These are phyloP conservation scores for Ceratobasidium sp. DNA, from an alignment of 1,284 basidiomycete species.

Conservation along the genomic window DNA sequence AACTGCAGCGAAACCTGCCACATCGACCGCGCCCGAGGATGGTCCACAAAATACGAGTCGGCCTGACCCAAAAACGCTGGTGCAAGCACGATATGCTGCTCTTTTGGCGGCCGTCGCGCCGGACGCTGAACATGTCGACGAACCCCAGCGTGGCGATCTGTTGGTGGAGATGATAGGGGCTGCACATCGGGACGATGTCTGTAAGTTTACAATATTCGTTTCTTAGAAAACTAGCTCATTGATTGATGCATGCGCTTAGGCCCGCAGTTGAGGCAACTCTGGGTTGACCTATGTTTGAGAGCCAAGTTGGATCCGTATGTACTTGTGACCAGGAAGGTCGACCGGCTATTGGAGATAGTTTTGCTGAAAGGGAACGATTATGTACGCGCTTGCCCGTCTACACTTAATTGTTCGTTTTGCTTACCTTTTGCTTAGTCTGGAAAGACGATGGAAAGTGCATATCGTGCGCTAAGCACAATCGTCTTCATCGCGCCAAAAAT, in stretches of 20 bases:
- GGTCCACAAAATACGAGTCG: conserved; percentile 30
- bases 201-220: conserved; percentile 54
- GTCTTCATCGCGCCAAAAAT: conserved; percentile 78
- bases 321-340: conserved; percentile 63
- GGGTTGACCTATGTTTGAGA: conserved; percentile 85
- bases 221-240: background rate
- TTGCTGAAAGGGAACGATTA: conserved; percentile 51
- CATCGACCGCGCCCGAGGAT: conserved; percentile 39
- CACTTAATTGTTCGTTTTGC: background rate
- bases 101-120: conserved; percentile 33
- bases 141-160: conserved; percentile 55
- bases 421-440: conserved; percentile 29
- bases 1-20: conserved; percentile 37
- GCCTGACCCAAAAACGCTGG: conserved; percentile 24
- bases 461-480: conserved; percentile 78
- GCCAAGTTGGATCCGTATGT: conserved; percentile 74
- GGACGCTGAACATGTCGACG: conserved; percentile 11
- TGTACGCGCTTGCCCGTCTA: background rate
- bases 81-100: conserved; percentile 32
- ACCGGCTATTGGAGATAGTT: conserved; percentile 63
- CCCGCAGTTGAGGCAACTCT: conserved; percentile 67
- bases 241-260: conserved; percentile 24
- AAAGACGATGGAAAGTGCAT: conserved; percentile 63
- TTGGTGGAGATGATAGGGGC: conserved; percentile 71
- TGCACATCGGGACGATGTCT: conserved; percentile 77